A percentile compares a stretch with the other conserved stretches of the same genome.
Conservation (phyloP, 495 filamentous ascomycete genomes). For the Choiromyces venosus region DNA sequence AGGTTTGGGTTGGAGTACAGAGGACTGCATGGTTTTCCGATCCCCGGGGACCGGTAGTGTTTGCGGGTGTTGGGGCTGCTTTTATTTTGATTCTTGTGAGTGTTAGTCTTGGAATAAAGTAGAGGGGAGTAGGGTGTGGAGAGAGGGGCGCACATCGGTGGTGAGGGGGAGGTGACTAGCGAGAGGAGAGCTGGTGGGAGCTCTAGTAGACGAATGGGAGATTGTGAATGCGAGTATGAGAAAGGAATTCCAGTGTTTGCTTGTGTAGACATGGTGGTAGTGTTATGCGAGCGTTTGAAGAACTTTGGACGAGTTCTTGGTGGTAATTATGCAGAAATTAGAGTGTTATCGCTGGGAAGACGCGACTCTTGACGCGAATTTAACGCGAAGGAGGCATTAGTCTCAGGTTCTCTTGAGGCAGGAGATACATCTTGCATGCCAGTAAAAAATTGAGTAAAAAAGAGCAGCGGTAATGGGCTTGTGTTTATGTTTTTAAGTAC, state of each 20-base stretch:
- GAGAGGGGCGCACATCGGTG: constrained; percentile 46
- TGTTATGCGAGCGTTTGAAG: neutral
- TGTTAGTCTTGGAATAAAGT: neutral
- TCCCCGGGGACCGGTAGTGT: constrained; percentile 57
- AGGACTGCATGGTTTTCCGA: constrained; percentile 57
- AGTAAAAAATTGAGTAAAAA: neutral
- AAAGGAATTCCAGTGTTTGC: constrained; percentile 53
- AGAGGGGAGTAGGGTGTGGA: neutral
- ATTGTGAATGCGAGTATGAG: constrained; percentile 52
- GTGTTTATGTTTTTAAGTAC: neutral
- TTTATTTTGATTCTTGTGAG: constrained; percentile 57
- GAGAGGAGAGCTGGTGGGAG: constrained; percentile 59
- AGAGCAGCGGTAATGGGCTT: neutral
- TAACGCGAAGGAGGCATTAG: neutral
- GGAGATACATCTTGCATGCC: neutral
- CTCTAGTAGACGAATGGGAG: constrained; percentile 59
- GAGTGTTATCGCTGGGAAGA: neutral
- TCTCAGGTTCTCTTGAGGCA: neutral
- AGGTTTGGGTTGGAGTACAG: constrained; percentile 59
- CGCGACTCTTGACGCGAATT: neutral
- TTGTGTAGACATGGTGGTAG: constrained; percentile 54
- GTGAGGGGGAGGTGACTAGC: constrained; percentile 49
- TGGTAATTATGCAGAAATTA: neutral
- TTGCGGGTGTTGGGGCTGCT: constrained; percentile 44
- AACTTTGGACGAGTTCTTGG: neutral